Percentiles rank a stretch among this genome's conserved stretches.
Evolutionary conservation across 139 green algal genomes (phyloP).

Genomic region (Chlamydomonas incerta): DNA sequence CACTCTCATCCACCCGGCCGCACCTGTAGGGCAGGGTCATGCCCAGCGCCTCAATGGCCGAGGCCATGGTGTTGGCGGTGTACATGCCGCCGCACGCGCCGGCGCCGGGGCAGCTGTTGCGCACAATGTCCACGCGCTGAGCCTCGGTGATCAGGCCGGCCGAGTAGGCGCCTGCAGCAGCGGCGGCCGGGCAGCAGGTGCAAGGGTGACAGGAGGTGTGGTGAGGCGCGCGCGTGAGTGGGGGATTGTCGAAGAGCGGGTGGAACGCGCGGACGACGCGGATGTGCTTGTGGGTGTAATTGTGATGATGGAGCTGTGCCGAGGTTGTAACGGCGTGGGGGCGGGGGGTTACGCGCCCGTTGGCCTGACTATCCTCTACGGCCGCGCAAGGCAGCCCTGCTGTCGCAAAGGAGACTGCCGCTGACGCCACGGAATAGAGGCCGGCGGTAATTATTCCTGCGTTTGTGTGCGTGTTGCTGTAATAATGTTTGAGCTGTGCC

Average conservation of each 20-base stretch:
- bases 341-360: not conserved
- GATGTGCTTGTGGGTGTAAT: not conserved
- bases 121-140: conserved; percentile 90
- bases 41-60: conserved; percentile 95
- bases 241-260: not conserved
- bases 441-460: conserved; percentile 54
- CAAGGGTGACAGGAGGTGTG: not conserved
- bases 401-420: conserved; percentile 53
- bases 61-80: conserved; percentile 99
- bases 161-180: conserved; percentile 72
- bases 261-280: not conserved
- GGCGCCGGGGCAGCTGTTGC: conserved; percentile 92
- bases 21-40: conserved; percentile 94
- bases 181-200: too few relatives aligned
- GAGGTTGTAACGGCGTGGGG: conserved; percentile 31
- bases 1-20: not conserved
- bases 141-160: conserved; percentile 90
- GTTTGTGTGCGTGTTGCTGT: not conserved
- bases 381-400: not conserved
- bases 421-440: conserved; percentile 6
- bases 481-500: not conserved
- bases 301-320: not conserved
- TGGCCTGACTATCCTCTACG: conserved; percentile 34
- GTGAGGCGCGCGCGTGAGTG: not conserved
- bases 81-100: conserved; percentile 96